A percentile compares a stretch with the other conserved stretches of the same genome.
phyloP scores from a whole-genome alignment of 108 stramenopile species.

The Skeletonema costatum region DNA sequence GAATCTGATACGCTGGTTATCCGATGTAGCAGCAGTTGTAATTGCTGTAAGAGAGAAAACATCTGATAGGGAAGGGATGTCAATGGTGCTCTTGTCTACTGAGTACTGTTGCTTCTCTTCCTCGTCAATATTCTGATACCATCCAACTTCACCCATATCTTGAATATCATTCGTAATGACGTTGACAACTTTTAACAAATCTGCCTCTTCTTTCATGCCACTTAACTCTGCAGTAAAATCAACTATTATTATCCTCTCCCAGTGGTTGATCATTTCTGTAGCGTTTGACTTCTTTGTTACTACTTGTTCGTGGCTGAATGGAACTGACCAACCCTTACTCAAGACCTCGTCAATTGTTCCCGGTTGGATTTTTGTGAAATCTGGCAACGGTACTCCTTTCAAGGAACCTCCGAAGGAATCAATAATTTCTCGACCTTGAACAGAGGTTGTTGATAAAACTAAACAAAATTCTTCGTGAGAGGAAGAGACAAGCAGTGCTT shows the following conservation, averaged over 20 bases:
- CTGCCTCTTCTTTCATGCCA: constrained; percentile 43
- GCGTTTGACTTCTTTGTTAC: constrained; percentile 8
- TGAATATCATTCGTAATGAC: constrained; percentile 48
- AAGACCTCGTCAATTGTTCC: constrained; percentile 48
- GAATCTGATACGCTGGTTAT: constrained; percentile 24
- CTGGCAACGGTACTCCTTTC: constrained; percentile 27
- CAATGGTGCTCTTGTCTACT: constrained; percentile 13
- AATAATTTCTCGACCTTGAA: neutral
- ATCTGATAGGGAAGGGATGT: constrained; percentile 36
- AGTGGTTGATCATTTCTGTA: constrained; percentile 29
- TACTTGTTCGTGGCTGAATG: constrained; percentile 9
- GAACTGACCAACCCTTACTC: constrained; percentile 41
- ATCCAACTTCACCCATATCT: constrained; percentile 51
- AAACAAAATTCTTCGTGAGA: constrained; percentile 29
- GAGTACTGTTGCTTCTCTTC: constrained; percentile 6
- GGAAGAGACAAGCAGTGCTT: constrained; percentile 19
- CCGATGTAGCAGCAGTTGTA: neutral
- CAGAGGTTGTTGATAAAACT: constrained; percentile 15
- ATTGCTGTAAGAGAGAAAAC: constrained; percentile 33
- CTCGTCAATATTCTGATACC: constrained; percentile 4
- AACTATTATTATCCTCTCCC: constrained; percentile 44
- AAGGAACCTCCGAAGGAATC: neutral
- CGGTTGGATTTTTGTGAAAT: constrained; percentile 39
- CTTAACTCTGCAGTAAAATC: constrained; percentile 43
- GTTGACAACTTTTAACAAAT: constrained; percentile 35